Evolutionary conservation across 2,329 filamentous ascomycete species (phyloP), one percentile per base, ranked within the genome.

Genomic region (Aspergillus caelatus): DNA sequence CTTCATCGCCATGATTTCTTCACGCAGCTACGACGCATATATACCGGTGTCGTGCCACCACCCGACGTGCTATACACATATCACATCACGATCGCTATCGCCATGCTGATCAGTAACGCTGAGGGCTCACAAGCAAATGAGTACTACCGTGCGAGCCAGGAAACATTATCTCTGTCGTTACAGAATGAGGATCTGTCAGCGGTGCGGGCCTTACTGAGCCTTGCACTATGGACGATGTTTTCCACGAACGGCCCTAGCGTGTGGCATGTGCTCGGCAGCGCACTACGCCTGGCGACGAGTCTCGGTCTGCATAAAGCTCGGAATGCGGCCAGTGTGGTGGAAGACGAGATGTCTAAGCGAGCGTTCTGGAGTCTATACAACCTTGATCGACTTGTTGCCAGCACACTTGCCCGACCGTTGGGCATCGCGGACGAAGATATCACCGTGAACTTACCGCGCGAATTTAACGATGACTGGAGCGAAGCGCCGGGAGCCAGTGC

Each of bases 321-420:
- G 28, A 68, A 71, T 1, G 67, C 71, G 39, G 61, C 72, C 4
- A 73, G 67, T 57, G 32, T 74, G 50, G 56, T 73, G 9, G 78
- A 79, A 53, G 74, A 78, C 34, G 77, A 81, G 58, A 77, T 80
- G 72, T 68, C 74, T 2, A 80, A 79, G 60, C 76, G 79, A n/a
- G 76, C 75, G 1, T 81, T 81, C 62, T 81, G 79, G 79, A 79
- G 77, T 67, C 69, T 79, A 9, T 80, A 81, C 62, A 80, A 80
- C n/a, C 71, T 81, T 2, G 79, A 81, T 57, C 73, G 79, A 23
- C 71, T 79, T 32, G 78, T 79, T 50, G 75, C 78, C 0, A 75
- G 76, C 30, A 80, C 78, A 0, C 64, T 81, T 0, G 76, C 76
- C 16, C 75, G 79, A 30, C 79, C 79, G 3, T 62, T 80, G 16